phyloP scores from a whole-genome alignment of 768 basidiomycete species.

The Macrolepiota fuliginosa region DNA sequence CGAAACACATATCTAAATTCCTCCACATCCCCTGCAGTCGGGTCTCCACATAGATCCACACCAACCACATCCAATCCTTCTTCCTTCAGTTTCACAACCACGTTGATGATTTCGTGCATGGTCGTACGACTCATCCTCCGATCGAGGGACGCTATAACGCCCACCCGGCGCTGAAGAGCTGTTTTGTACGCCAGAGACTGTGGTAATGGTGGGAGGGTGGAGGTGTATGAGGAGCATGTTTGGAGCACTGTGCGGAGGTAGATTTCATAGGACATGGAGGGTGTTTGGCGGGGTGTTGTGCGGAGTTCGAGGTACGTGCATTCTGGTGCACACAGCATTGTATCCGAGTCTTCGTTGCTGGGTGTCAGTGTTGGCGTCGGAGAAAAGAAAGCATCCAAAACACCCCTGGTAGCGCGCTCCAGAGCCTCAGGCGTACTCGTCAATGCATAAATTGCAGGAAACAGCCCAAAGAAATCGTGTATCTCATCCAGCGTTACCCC shows the following conservation, averaged over 20 bases:
- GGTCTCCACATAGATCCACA: conserved; percentile 81
- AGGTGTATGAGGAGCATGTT: conserved; percentile 60
- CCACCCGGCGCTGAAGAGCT: conserved; percentile 38
- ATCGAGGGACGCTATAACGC: conserved; percentile 76
- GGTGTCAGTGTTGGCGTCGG: neutral
- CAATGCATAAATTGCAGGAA: conserved; percentile 77
- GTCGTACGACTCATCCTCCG: conserved; percentile 56
- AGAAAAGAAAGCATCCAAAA: conserved; percentile 64
- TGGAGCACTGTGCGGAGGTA: conserved; percentile 69
- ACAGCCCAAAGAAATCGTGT: conserved; percentile 72
- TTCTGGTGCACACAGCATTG: conserved; percentile 35
- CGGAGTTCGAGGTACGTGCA: conserved; percentile 81
- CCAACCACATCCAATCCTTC: conserved; percentile 69
- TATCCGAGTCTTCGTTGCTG: conserved; percentile 18
- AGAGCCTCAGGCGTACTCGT: conserved; percentile 61
- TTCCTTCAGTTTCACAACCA: conserved; percentile 52
- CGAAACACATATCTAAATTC: conserved; percentile 49
- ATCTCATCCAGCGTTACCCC: conserved; percentile 51
- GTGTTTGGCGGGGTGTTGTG: conserved; percentile 66
- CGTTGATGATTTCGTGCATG: conserved; percentile 52
- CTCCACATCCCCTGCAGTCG: conserved; percentile 55
- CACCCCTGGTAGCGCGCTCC: conserved; percentile 55
- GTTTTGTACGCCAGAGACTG: neutral
- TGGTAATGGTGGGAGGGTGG: conserved; percentile 19
- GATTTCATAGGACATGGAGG: conserved; percentile 50